Conservation (phyloP, 2,329 filamentous ascomycete genomes). For the Colletotrichum sp. region DNA sequence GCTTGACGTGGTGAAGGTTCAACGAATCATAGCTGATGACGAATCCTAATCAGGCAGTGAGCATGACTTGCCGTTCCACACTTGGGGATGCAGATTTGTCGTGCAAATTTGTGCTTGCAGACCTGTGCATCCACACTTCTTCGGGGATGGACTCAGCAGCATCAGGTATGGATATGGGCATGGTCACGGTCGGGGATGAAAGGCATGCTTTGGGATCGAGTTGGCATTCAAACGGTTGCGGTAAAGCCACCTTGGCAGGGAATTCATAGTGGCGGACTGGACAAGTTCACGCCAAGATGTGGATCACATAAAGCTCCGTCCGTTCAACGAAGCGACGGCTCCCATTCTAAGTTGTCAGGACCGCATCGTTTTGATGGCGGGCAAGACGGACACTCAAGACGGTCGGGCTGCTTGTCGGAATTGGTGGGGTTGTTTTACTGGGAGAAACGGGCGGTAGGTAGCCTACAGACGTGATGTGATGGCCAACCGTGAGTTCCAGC, state of each 20-base stretch:
- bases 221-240: background rate
- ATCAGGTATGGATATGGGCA: background rate
- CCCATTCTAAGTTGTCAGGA: too few relatives aligned
- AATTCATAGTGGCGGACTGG: background rate
- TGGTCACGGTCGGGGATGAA: too few relatives aligned
- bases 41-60: background rate
- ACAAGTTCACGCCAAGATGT: too few relatives aligned
- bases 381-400: background rate
- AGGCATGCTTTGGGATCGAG: background rate
- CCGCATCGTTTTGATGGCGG: too few relatives aligned
- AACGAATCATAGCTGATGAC: background rate
- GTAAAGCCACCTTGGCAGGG: background rate
- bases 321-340: background rate
- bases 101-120: background rate
- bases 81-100: background rate
- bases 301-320: too few relatives aligned
- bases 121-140: background rate
- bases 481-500: background rate
- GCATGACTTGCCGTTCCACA: background rate
- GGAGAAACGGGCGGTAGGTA: background rate
- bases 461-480: background rate
- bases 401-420: background rate
- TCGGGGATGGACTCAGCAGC: background rate
- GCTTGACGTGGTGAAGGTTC: background rate
- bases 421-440: background rate